phyloP scores from a whole-genome alignment of 1,284 basidiomycete species.

The Earliella scabrosa region DNA sequence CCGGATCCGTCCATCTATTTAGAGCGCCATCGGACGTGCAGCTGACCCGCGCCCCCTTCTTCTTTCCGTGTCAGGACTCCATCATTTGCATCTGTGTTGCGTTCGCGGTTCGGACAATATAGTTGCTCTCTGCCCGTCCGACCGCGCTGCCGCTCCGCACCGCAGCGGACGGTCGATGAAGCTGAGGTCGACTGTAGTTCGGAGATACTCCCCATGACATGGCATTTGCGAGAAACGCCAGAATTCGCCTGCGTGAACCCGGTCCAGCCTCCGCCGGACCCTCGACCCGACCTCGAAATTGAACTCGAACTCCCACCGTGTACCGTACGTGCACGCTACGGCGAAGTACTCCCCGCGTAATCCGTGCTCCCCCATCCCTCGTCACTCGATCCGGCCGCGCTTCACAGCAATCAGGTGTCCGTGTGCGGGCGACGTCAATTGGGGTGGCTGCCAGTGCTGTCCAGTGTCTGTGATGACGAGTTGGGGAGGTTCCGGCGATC shows the following conservation, averaged over 20 bases:
- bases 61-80: conserved; percentile 53
- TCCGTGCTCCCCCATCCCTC: too few relatives aligned
- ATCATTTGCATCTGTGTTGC: conserved; percentile 79
- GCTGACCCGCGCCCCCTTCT: conserved; percentile 19
- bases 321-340: background rate
- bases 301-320: conserved; percentile 3
- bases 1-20: conserved; percentile 1
- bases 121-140: conserved; percentile 26
- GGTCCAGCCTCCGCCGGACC: conserved; percentile 12
- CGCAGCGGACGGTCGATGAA: too few relatives aligned
- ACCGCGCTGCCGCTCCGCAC: background rate
- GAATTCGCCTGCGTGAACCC: conserved; percentile 13
- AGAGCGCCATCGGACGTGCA: conserved; percentile 4
- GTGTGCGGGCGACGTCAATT: conserved; percentile 1
- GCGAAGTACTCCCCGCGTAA: background rate
- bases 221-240: conserved; percentile 7
- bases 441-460: background rate
- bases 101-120: conserved; percentile 64
- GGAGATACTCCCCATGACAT: conserved; percentile 26
- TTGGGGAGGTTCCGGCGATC: conserved; percentile 11
- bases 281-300: conserved; percentile 12
- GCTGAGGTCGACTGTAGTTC: conserved; percentile 22
- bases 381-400: background rate
- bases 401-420: background rate
- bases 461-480: conserved; percentile 1